phyloP scores from a whole-genome alignment of 2,329 filamentous ascomycete species.

The Colletotrichum chlorophyti region DNA sequence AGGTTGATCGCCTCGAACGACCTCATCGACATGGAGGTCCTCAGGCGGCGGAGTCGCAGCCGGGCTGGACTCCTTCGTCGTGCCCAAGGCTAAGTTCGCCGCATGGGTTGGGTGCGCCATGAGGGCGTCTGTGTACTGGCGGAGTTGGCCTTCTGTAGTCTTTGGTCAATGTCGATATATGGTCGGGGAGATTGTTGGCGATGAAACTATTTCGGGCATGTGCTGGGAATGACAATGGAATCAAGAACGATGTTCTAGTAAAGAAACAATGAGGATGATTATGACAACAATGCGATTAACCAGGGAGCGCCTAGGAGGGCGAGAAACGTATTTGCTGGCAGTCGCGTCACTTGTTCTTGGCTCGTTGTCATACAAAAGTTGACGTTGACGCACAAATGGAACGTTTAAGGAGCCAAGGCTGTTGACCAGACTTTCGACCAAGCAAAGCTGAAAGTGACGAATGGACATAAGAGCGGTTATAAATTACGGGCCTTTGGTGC shows the following conservation, averaged over 20 bases:
- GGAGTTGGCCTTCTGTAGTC: neutral
- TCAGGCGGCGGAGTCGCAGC: constrained; percentile 22
- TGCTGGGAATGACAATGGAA: neutral
- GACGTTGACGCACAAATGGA: constrained; percentile 19
- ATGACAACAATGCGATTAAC: neutral
- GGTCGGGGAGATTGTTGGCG: neutral
- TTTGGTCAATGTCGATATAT: neutral
- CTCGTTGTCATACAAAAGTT: constrained; percentile 10
- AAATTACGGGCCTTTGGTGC: too few species aligned
- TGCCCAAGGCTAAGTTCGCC: constrained; percentile 16
- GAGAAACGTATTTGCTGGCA: neutral
- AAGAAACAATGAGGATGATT: neutral
- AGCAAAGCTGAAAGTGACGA: neutral
- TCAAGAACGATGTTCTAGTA: neutral
- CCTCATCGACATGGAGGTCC: constrained; percentile 36
- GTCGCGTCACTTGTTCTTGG: constrained; percentile 27
- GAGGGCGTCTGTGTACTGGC: constrained; percentile 3
- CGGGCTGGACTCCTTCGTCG: constrained; percentile 8
- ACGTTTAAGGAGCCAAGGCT: neutral
- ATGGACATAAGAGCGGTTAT: too few species aligned
- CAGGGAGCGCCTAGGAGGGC: neutral
- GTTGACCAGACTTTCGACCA: neutral
- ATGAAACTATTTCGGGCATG: neutral
- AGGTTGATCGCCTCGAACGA: constrained; percentile 33
- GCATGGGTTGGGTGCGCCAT: constrained; percentile 20